phyloP scores from a whole-genome alignment of 2,329 filamentous ascomycete species.

The Colletotrichum caudatum region DNA sequence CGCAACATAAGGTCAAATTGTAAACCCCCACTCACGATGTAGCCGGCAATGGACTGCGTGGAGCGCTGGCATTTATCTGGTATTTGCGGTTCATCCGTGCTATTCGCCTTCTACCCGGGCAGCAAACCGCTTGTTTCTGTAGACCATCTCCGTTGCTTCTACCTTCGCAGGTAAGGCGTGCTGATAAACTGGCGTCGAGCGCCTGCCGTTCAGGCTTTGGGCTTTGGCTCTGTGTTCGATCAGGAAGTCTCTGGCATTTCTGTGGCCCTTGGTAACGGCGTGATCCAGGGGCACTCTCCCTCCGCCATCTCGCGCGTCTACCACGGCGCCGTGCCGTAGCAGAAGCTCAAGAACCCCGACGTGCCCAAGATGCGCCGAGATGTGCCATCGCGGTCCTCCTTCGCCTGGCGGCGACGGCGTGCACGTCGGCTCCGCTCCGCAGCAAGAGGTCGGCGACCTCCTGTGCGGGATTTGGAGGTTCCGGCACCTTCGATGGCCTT shows the following conservation, averaged over 20 bases:
- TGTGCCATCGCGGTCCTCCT: neutral
- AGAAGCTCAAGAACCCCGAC: neutral
- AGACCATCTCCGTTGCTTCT: neutral
- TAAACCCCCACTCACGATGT: neutral
- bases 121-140: neutral
- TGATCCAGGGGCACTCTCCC: neutral
- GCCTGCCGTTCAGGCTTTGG: neutral
- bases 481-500: neutral
- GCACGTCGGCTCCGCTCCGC: neutral
- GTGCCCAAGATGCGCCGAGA: neutral
- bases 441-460: neutral
- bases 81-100: neutral
- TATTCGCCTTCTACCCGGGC: neutral
- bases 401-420: neutral
- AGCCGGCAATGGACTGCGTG: too few relatives aligned
- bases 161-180: too few relatives aligned
- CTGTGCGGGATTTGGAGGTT: neutral
- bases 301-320: neutral
- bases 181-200: too few relatives aligned
- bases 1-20: neutral
- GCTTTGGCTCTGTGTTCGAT: neutral
- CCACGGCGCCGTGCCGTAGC: neutral
- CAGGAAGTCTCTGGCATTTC: neutral
- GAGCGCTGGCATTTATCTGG: neutral
- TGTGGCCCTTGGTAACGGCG: neutral